Base-by-base conservation (phyloP, 192 early-diverging fungal genomes). In the Coemansia guatemalensis region DNA sequence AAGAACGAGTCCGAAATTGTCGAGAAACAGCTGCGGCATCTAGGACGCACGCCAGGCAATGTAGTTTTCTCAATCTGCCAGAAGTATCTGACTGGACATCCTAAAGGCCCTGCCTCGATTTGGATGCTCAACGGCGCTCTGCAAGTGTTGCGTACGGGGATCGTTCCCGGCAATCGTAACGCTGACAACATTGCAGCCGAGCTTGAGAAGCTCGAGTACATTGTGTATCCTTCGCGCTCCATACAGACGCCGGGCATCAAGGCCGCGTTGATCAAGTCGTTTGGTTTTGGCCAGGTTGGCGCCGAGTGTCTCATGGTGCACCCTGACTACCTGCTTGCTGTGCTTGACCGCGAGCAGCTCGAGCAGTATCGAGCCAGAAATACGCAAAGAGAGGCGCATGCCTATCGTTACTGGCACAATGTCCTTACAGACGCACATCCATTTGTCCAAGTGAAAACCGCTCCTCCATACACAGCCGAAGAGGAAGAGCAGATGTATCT, bases 61-160 rank as follows among this genome's bases (percentile, higher is more conserved):
- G 85, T 87, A 26, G 68, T 90, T 32, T 89, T 90, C 7, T 71
- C 87, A 22, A 82, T 97, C 56, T 92, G 90, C 85, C 95, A 97
- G 70, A 97, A 97, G 82, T 89, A 91, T 63, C 83, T 97, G 58
- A 95, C 93, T 48, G 95, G 95, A 59, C 95, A 78, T 24, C 93
- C 95, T 55, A 97, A 97, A 88, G 95, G 91, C 56, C 88, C 95
- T 21, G 95, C 93, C 27, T 90, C 95, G 41, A 90, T 89, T 17
- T 97, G 94, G 92, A 97, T 97, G 95, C 85, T 92, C 69, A 95
- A 95, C 84, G 93, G 93, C 58, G 84, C 90, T 18, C 68, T 97
- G 52, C 93, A 97, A 69, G 71, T 79, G 24, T 81, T 97, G 48
- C 86, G 89, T 52, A 90, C 90, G 23, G 93, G 95, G 60, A 78